Base-by-base conservation (phyloP, 352 stramenopile species). In the Globisporangium irregulare region DNA sequence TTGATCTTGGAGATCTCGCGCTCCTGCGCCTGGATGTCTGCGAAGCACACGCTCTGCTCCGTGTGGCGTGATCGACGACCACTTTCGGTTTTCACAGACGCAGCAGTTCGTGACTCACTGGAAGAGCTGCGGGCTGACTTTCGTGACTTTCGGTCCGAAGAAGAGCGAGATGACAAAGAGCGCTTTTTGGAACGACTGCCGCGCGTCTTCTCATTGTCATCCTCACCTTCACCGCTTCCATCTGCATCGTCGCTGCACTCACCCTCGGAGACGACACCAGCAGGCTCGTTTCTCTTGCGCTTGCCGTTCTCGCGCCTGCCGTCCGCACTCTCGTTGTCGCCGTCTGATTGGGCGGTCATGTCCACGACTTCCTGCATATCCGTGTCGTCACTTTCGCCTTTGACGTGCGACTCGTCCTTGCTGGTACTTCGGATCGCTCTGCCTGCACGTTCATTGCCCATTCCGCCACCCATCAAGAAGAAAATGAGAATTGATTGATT, bases 21-120 rank as follows among this genome's bases (percentile, higher is more conserved):
- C 62, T 86, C 73, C 59, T 89, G 75, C 34, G 81, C 84, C 74
- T 88, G 80, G 8, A 87, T 71, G 36, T 89, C 75, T 6, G 74
- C 68, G 66, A 81, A 88, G 22, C 78, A 67, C 41, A 88, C 78
- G 51, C 70, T 74, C 66, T 76, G 69, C 57, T 78, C 73, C 4
- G 27, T 59, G 20, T 25, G 29, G 14, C 38, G 56, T 32, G 22
- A 27, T 20, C 63, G 54, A 3, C 63, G 63, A 22, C 59, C 59
- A 25, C 25, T 55, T 43, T 56, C 32, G 25, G 0, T 57, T 25
- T 36, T n/a, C 41, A 65, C 10, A 20, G 59, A n/a, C 12, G 41
- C 27, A 32, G 3, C 9, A 6, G 32, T 53, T 8, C 51, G 46
- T 1, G 18, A 60, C 15, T 67, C 62, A 14, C 22, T 43, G 20